A percentile compares a stretch with the other conserved stretches of the same genome.
Evolutionary conservation across 441 rosid genomes (phyloP).

Genomic region (Theobroma grandiflorum): DNA sequence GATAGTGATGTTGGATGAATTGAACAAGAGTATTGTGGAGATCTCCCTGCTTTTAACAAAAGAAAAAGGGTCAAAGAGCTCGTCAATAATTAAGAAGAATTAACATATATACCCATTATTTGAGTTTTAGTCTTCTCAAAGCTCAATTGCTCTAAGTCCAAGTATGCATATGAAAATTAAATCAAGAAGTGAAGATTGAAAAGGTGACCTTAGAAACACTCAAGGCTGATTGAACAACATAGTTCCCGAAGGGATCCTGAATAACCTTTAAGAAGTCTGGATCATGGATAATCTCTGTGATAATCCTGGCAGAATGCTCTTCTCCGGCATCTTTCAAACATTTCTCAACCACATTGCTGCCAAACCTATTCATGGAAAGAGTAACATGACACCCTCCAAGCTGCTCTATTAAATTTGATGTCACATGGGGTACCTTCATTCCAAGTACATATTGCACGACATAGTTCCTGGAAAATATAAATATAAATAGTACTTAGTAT

Average conservation of each 20-base stretch:
- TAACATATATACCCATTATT: too few relatives aligned
- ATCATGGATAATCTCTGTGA: slow-evolving; percentile 42
- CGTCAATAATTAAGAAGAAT: too few relatives aligned
- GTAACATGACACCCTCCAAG: slow-evolving; percentile 37
- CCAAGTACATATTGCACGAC: slow-evolving; percentile 54
- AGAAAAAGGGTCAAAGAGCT: neutral
- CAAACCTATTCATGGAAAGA: slow-evolving; percentile 49
- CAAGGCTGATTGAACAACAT: slow-evolving; percentile 50
- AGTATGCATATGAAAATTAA: neutral
- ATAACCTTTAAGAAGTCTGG: slow-evolving; percentile 30
- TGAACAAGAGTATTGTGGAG: neutral
- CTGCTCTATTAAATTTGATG: slow-evolving; percentile 25
- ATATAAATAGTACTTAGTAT: neutral
- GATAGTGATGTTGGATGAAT: neutral
- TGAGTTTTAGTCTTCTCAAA: too few relatives aligned
- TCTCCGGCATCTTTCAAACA: slow-evolving; percentile 37
- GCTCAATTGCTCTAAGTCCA: neutral
- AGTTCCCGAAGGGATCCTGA: slow-evolving; percentile 49
- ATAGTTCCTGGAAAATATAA: slow-evolving; percentile 48
- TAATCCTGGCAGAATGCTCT: slow-evolving; percentile 25
- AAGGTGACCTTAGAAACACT: slow-evolving; percentile 40
- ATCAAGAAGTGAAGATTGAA: too few relatives aligned
- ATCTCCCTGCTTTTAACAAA: slow-evolving; percentile 30
- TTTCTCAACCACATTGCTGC: slow-evolving; percentile 62
- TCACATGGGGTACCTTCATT: slow-evolving; percentile 22